Conservation (phyloP, 352 stramenopile genomes). For the Phytophthora fragariaefolia region DNA sequence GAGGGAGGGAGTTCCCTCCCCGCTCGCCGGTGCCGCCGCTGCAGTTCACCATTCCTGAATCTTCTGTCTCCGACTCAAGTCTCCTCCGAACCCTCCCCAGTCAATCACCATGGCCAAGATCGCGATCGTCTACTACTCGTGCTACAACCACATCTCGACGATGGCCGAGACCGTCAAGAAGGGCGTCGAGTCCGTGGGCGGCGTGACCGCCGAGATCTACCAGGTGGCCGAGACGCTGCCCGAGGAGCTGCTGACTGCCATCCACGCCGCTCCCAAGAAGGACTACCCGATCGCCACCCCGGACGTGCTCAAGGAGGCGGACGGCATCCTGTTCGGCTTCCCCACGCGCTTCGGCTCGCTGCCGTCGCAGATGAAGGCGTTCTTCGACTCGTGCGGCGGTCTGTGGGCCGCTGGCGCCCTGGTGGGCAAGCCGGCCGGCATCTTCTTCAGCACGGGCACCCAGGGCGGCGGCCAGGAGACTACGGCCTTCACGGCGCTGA, state of each 20-base stretch:
- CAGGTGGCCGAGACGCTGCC: constrained; percentile 22
- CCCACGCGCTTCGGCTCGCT: constrained; percentile 26
- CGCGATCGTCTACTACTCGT: constrained; percentile 26
- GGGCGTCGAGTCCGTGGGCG: constrained; percentile 23
- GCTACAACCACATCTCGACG: constrained; percentile 24
- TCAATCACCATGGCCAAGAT: constrained; percentile 26
- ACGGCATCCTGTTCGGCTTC: constrained; percentile 28
- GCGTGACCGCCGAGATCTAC: constrained; percentile 25
- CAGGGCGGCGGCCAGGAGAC: constrained; percentile 25
- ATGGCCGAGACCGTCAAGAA: constrained; percentile 23
- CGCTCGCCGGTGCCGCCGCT: not conserved
- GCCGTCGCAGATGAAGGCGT: constrained; percentile 26
- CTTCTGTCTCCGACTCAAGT: constrained; percentile 19
- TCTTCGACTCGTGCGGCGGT: constrained; percentile 28
- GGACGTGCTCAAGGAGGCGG: constrained; percentile 20
- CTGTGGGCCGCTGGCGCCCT: constrained; percentile 14
- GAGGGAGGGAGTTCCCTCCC: not conserved
- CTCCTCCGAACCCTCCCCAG: not conserved
- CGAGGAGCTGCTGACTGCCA: constrained; percentile 20
- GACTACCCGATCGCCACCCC: constrained; percentile 25
- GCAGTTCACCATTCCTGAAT: constrained; percentile 15
- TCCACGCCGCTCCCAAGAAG: constrained; percentile 27
- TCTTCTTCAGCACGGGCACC: constrained; percentile 25
- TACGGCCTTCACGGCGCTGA: constrained; percentile 21
- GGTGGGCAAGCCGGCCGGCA: constrained; percentile 18